Evolutionary conservation across 495 filamentous ascomycete species (phyloP), one percentile per base, ranked within the genome.

Genomic region (Aspergillus bridgeri): DNA sequence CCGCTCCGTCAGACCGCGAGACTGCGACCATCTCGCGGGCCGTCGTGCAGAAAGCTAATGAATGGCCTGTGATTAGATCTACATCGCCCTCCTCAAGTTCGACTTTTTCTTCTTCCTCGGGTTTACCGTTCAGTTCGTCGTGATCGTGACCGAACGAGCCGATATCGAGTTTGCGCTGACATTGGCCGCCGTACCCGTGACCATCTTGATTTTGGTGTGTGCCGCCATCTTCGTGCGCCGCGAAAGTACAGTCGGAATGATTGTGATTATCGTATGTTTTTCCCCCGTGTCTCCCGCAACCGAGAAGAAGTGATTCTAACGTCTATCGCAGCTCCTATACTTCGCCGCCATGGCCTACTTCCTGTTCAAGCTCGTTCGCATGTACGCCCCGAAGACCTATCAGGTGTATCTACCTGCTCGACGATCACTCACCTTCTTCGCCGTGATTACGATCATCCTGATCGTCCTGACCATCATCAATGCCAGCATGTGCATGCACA

Each of bases 91-190:
- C 9, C 81, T 98, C 52, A 98, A 98, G 72, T 98, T 98, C 72
- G 94, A 98, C 75, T 98, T 98, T 73, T 98, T 98, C 83, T 96
- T 98, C 81, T 98, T 98, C 83, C 84, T 98, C 51, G 94, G 92
- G 15, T 98, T 98, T 67, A 97, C 92, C 6, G 88, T 98, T 42
- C 94, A 98, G 68, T 98, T 98, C 74, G 79, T 98, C 25, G 94
- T 98, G 60, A 86, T 98, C 55, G 92, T 98, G 42, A 86, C 83
- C 38, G 75, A 82, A 59, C 82, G 80, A 25, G 78, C 78, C 25
- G 80, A 88, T 62, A 73, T 81, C 65, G 94, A 98, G 69, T 90
- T 95, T 65, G 86, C 79, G 46, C 81, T 98, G 56, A 98, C 95
- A 5, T 82, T 93, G 44, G 89, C 86, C 61, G 94, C 92, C 20